Evolutionary conservation across 1,284 basidiomycete genomes (phyloP), one percentile per base, ranked within the genome.

Genomic region (Grifola frondosa): DNA sequence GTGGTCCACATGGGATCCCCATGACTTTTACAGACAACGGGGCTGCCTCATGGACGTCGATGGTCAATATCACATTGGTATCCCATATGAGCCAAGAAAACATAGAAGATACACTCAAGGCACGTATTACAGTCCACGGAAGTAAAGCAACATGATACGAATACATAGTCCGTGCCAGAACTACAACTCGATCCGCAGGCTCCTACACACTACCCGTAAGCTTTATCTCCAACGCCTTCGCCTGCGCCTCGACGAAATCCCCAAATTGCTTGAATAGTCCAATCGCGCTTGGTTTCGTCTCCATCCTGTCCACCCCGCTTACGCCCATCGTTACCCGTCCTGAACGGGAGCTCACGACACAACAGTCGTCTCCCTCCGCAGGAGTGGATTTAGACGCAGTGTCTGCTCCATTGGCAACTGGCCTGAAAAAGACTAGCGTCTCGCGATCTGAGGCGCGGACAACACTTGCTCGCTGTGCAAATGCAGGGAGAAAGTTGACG

Each of bases 281-380:
- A 6, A 41, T 47, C 0, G 10, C 35, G 11, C 15, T 24, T 25
- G 17, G 12, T n/a, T 49, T 28, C 24, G 52, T 51, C 36, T 57
- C 51, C 24, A 55, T 25, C 17, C 35, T 44, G 48, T 64, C 60
- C 16, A 56, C 42, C 24, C 60, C 62, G 42, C 55, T 58, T 39
- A 64, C 42, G 13, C 60, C 62, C 29, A 64, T 30, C 13, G 50
- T 52, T 32, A 64, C 48, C 32, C 47, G 50, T 9, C 59, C 60
- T 29, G 56, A 49, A 16, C 52, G 48, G 23, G 62, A 56, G 21
- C 49, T 45, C 11, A 61, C 43, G 31, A 58, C 39, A 37, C 50
- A 54, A 24, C 44, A 52, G 29, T 50, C 48, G 4, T 53, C 41
- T 12, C 46, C 48, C 20, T 23, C 28, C 6, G 37, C 20, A 13